phyloP scores from a whole-genome alignment of 2,329 filamentous ascomycete species.

The Diplodia scrobiculata region DNA sequence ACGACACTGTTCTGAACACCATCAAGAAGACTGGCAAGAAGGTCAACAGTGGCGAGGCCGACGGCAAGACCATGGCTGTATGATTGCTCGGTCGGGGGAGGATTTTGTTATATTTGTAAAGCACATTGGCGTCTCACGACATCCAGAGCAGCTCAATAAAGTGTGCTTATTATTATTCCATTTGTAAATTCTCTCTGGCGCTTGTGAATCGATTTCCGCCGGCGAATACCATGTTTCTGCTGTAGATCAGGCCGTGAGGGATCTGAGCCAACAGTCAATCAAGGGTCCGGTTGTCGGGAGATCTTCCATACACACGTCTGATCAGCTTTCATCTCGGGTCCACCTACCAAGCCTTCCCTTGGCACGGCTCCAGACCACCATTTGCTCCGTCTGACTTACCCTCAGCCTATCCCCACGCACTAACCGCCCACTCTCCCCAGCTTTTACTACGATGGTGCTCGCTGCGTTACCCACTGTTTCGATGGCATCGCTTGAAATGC shows the following conservation, averaged over 20 bases:
- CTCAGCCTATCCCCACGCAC: too few species aligned
- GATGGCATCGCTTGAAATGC: too few species aligned
- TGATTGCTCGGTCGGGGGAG: neutral
- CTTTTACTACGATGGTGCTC: too few species aligned
- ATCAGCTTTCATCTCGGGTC: neutral
- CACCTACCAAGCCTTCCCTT: neutral
- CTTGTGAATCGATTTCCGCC: neutral
- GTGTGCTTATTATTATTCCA: neutral
- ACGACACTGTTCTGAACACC: conserved; percentile 79
- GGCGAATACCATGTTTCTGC: neutral
- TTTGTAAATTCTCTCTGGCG: neutral
- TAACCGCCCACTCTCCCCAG: too few species aligned
- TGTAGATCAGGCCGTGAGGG: neutral
- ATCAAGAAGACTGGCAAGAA: conserved; percentile 96
- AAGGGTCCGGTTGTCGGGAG: neutral
- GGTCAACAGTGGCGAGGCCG: conserved; percentile 73
- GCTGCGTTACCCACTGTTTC: too few species aligned
- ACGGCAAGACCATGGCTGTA: conserved; percentile 53
- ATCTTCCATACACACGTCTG: neutral
- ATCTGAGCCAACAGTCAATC: neutral
- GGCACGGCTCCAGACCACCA: neutral
- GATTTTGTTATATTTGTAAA: neutral
- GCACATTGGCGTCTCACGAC: conserved; percentile 23
- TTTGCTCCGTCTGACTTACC: too few species aligned
- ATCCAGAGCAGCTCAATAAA: conserved; percentile 22